Evolutionary conservation across 1,139 yeast species (phyloP), one percentile per base, ranked within the genome.

Genomic region (Suhomyces anneliseae): DNA sequence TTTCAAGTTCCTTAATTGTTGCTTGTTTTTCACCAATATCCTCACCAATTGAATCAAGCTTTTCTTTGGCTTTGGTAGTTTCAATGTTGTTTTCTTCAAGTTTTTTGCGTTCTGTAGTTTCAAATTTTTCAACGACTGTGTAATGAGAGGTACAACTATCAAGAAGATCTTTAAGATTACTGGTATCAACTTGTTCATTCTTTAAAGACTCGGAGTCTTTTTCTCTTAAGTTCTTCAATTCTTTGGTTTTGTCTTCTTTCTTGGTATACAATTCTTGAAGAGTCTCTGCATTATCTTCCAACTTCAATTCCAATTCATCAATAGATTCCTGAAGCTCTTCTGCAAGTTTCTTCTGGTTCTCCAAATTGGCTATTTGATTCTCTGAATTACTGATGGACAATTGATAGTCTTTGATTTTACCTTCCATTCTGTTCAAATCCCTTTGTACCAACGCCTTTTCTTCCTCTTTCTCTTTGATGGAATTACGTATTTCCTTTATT

Each of bases 381-480:
- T 84, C 87, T 42, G 84, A 65, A 47, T 79, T 78, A 53, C 82
- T 79, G 8, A 89, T 78, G 4, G 64, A 64, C 27, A 85, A 65
- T 53, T 74, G 76, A 49, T 78, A 76, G 55, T 86, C 90, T 51
- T 84, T 82, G 8, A 86, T 67, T 31, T 68, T 64, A 40, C 68
- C 76, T 42, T 85, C 83, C 31, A 85, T 57, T 19, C 72, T 69
- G n/a, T 75, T 70, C 27, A 79, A 55, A 40, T 79, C 83, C 40
- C 72, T 73, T 32, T 78, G 78, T 15, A 68, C 69, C 4, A 59
- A 51, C 48, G 84, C 87, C 52, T 80, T 80, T 10, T 73, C 71
- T 12, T 79, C 82, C 7, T 69, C 71, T 32, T 79, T 59, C 2
- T 68, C 70, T 8, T 68, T 68, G 2, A 85, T 63, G 4, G 65